phyloP scores from a whole-genome alignment of 495 filamentous ascomycete species.

The Penicillium fimorum region DNA sequence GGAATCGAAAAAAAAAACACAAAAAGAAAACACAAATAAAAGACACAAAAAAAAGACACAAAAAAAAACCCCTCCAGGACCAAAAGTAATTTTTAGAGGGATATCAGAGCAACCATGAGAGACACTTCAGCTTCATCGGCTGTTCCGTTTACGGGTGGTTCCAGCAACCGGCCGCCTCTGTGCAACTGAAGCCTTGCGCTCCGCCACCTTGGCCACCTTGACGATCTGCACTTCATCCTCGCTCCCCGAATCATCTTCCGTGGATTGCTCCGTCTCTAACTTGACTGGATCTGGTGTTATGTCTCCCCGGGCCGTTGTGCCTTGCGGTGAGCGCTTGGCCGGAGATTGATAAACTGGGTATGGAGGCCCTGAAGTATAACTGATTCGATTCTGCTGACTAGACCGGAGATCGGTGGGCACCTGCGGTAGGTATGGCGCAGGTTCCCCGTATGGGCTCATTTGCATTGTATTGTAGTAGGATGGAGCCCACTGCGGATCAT shows the following conservation, averaged over 20 bases:
- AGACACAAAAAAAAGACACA: not conserved
- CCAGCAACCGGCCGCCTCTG: constrained; percentile 24
- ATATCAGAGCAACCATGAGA: constrained; percentile 7
- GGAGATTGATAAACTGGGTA: constrained; percentile 14
- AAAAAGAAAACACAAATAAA: constrained; percentile 8
- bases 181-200: constrained; percentile 26
- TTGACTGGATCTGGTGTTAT: constrained; percentile 13
- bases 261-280: constrained; percentile 21
- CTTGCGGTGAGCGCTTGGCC: constrained; percentile 7
- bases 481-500: constrained; percentile 48
- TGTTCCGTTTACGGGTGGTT: constrained; percentile 26
- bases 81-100: constrained; percentile 1
- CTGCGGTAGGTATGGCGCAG: constrained; percentile 27
- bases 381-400: constrained; percentile 26
- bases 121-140: constrained; percentile 23
- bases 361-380: constrained; percentile 21
- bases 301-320: constrained; percentile 16
- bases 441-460: constrained; percentile 33
- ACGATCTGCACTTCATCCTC: constrained; percentile 39
- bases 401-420: constrained; percentile 34
- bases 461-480: constrained; percentile 40
- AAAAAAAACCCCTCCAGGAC: constrained; percentile 4
- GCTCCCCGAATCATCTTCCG: constrained; percentile 27
- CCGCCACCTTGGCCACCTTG: constrained; percentile 25
- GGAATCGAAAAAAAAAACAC: constrained; percentile 6